Base-by-base conservation (phyloP, 2,329 filamentous ascomycete species). In the Arthroderma uncinatum region DNA sequence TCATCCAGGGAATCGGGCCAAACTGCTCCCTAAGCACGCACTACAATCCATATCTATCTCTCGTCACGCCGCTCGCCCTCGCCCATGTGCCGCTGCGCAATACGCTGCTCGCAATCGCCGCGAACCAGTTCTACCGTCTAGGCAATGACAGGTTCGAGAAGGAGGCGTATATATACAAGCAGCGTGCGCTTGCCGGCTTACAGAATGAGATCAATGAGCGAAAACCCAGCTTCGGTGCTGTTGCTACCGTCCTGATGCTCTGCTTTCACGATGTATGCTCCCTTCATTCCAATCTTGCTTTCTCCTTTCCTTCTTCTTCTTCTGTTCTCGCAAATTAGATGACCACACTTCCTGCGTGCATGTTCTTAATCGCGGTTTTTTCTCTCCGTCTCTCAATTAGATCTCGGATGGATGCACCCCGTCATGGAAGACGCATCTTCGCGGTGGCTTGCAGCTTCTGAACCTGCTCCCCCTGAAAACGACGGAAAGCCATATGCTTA, bases 241-340 rank as follows among this genome's bases (percentile, higher is more conserved):
- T 69, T 8, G 67, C 68, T 12, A 64, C 67, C 1, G 62, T 69
- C 19, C 53, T 70, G 33, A 70, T 70, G 68, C 61, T 70, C 19
- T 70, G 68, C 58, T 70, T 69, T 56, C 64, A 67, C 50, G 68
- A 69, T 61, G 64, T 64, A 60, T 23, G 60, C 34, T 37, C 47
- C 21, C 14, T 14, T 39, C 48, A n/a, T n/a, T n/a, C n/a, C n/a
- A n/a, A n/a, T 12, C 37, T 30, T 30, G 28, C 7, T 7, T 25
- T 19, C 14, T 36, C 14, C 12, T 52, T 34, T 5, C 48, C 16
- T 33, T 25, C 25, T n/a, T 33, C 23, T 33, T 30, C 33, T 30
- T 10, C n/a, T 30, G 8, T 54, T 54, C 40, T 25, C 37, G 10
- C 10, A 30, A 39, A n/a, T 9, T 42, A n/a, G 16, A 28, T 53